Base-by-base conservation (phyloP, 768 basidiomycete species). In the Boletus huronensis region DNA sequence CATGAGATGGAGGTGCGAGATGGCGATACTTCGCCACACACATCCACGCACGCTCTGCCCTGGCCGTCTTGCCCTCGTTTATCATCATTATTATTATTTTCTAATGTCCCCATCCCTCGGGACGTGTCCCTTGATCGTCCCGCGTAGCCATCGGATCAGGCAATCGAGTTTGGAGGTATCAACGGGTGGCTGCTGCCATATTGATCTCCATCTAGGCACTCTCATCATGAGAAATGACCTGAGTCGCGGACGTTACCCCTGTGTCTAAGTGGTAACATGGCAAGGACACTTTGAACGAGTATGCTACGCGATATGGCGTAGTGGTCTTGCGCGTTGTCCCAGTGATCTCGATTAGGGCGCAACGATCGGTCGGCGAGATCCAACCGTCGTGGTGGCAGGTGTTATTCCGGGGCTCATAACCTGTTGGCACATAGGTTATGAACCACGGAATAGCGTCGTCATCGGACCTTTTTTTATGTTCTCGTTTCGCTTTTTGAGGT, bases 351-450 rank as follows among this genome's bases (percentile, higher is more conserved):
- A 21, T 40, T 43, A 43, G 35, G 46, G 23, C 2, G 40, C 6
- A 44, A 31, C 17, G 38, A 54, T 40, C 49, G 43, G 57, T 36
- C 47, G 4, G 36, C 28, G 41, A 52, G 50, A 58, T 60, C 58
- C 38, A 56, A 39, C 40, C 50, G 14, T n/a, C 50, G 1, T 35
- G 49, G 49, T 65, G 63, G 58, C 57, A 52, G 7, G 38, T 36
- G 38, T 21, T 56, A 61, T 65, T 60, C 44, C 65, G 16, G 61
- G 65, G 60, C 65, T 68, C 65, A 65, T 68, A 62, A 65, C 62
- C 65, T 64, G 0, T 45, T 25, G 53, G 0, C n/a, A n/a, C 42
- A 23, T 7, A 34, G 45, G 31, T 49, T 50, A 65, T 65, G 60
- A 51, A 43, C 54, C 43, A 26, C 48, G 60, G 54, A 62, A 59